Conservation (phyloP, 2,329 filamentous ascomycete species). For the Aspergillus transmontanensis region DNA sequence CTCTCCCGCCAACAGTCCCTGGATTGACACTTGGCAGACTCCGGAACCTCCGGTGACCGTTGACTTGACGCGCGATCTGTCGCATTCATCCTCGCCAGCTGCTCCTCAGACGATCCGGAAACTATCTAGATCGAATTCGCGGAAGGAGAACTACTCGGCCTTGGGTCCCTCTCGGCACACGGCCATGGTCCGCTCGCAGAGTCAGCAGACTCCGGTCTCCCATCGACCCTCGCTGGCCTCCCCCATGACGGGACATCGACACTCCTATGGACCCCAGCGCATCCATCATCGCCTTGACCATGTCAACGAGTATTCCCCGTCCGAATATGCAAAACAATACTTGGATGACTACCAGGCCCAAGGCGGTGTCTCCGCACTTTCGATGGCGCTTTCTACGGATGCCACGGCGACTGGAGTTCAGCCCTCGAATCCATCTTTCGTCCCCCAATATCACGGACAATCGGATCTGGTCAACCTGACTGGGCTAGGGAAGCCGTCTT, state of each 20-base stretch:
- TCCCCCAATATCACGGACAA: conserved; percentile 27
- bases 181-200: conserved; percentile 43
- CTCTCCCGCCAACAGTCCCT: conserved; percentile 33
- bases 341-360: conserved; percentile 34
- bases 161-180: conserved; percentile 34
- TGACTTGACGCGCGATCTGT: conserved; percentile 35
- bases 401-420: conserved; percentile 28
- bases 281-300: conserved; percentile 35
- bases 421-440: conserved; percentile 17
- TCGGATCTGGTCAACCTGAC: conserved; percentile 13
- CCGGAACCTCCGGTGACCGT: conserved; percentile 38
- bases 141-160: conserved; percentile 27
- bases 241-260: conserved; percentile 31
- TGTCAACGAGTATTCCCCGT: conserved; percentile 46
- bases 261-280: conserved; percentile 33
- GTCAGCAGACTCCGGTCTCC: conserved; percentile 39
- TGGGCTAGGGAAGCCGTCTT: conserved; percentile 8
- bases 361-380: conserved; percentile 24
- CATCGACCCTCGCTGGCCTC: conserved; percentile 29
- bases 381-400: conserved; percentile 28
- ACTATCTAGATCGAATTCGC: conserved; percentile 30
- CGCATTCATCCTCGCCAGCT: conserved; percentile 33
- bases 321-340: conserved; percentile 43
- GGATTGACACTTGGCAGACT: conserved; percentile 48
- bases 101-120: conserved; percentile 26